Conservation (phyloP, 2,329 filamentous ascomycete genomes). For the Sarocladiaceae sp. region DNA sequence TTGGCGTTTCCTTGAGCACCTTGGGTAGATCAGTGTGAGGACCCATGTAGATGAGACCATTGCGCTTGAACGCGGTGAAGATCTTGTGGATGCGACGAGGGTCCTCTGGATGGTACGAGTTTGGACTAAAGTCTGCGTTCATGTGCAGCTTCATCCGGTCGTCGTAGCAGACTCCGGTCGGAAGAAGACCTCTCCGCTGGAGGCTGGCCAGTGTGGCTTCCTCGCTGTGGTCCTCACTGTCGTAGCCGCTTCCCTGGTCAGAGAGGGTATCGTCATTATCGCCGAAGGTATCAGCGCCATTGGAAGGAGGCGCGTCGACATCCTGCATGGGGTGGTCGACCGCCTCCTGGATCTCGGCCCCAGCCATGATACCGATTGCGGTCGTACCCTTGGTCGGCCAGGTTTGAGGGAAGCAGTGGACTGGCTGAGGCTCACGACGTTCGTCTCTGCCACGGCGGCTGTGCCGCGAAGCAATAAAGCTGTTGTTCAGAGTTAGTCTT, state of each 20-base stretch:
- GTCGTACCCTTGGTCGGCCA: too few species aligned
- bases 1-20: conserved; percentile 48
- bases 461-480: too few species aligned
- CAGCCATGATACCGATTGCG: conserved; percentile 16
- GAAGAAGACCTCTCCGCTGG: conserved; percentile 44
- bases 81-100: conserved; percentile 89
- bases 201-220: conserved; percentile 27
- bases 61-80: conserved; percentile 78
- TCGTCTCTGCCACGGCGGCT: too few species aligned
- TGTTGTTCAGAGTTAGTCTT: too few species aligned
- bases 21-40: conserved; percentile 46
- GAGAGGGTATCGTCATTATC: conserved; percentile 28
- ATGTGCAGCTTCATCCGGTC: conserved; percentile 93
- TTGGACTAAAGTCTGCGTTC: conserved; percentile 67
- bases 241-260: conserved; percentile 28
- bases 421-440: too few species aligned
- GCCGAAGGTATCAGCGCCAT: conserved; percentile 7
- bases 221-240: conserved; percentile 29
- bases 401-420: too few species aligned
- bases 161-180: conserved; percentile 83
- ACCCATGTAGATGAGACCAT: conserved; percentile 66
- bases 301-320: conserved; percentile 19
- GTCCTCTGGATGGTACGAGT: conserved; percentile 88
- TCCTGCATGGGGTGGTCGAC: conserved; percentile 39
- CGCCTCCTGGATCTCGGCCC: conserved; percentile 30